Conservation (phyloP, 2,329 filamentous ascomycete genomes). For the Cordyceps javanica region DNA sequence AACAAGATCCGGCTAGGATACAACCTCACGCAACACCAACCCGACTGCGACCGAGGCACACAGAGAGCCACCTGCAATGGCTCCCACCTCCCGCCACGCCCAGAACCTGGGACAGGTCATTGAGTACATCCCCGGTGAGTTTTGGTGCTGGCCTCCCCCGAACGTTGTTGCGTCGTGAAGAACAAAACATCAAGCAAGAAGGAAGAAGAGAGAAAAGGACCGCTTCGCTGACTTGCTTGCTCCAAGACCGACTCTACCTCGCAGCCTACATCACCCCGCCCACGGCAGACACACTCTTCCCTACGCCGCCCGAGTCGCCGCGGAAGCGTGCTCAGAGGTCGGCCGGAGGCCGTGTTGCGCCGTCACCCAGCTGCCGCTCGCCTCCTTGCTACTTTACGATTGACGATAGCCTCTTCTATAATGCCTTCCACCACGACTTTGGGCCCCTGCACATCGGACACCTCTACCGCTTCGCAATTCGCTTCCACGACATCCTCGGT, state of each 20-base stretch:
- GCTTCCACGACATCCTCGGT: conserved; percentile 90
- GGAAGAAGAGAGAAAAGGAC: too few species aligned
- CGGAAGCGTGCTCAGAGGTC: conserved; percentile 47
- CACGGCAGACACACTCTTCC: conserved; percentile 76
- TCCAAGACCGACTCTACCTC: conserved; percentile 84
- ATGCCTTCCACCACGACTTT: conserved; percentile 98
- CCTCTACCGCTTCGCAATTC: conserved; percentile 90
- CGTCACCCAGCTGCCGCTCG: conserved; percentile 25
- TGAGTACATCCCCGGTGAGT: conserved; percentile 89
- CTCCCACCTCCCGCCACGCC: conserved; percentile 41
- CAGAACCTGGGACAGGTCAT: conserved; percentile 79
- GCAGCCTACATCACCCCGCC: conserved; percentile 84
- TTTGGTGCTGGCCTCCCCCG: neutral
- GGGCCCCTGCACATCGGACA: conserved; percentile 96
- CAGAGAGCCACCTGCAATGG: conserved; percentile 35
- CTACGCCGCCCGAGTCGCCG: conserved; percentile 48
- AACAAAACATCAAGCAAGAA: too few species aligned
- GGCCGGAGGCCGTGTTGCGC: conserved; percentile 44
- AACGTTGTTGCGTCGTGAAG: neutral
- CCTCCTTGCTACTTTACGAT: conserved; percentile 92
- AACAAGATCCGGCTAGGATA: too few species aligned
- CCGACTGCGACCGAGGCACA: conserved; percentile 3
- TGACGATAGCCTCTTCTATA: conserved; percentile 89
- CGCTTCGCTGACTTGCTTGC: conserved; percentile 6
- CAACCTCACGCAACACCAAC: neutral